phyloP scores from a whole-genome alignment of 495 filamentous ascomycete species.

The Hypoxylon lenormandii region DNA sequence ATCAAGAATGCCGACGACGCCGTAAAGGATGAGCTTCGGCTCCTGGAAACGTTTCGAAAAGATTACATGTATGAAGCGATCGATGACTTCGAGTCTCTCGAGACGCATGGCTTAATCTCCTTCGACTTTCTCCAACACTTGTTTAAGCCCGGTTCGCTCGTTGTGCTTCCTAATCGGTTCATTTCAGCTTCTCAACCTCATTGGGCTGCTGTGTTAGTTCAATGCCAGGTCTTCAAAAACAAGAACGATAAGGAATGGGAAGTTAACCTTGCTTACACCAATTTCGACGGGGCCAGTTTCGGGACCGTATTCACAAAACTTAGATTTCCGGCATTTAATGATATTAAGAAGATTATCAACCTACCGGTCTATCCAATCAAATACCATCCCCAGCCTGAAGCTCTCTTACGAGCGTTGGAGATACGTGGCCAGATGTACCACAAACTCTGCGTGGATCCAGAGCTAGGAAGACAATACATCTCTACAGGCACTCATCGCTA shows the following conservation, averaged over 20 bases:
- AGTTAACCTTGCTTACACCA: constrained; percentile 7
- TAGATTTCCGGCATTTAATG: background rate
- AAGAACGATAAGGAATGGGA: constrained; percentile 9
- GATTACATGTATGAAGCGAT: constrained; percentile 9
- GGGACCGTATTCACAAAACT: constrained; percentile 8
- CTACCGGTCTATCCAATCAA: constrained; percentile 7
- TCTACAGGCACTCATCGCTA: constrained; percentile 1
- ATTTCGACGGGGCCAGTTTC: constrained; percentile 10
- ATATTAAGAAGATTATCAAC: constrained; percentile 5
- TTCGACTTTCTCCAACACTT: constrained; percentile 6
- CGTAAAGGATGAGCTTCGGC: constrained; percentile 9
- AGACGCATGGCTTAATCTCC: constrained; percentile 1
- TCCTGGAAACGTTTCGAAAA: constrained; percentile 2
- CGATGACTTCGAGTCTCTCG: constrained; percentile 8
- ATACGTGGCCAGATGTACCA: background rate
- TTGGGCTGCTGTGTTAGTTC: constrained; percentile 8
- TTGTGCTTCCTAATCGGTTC: constrained; percentile 7
- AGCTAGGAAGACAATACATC: background rate
- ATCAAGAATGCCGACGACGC: constrained; percentile 3
- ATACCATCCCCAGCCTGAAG: background rate
- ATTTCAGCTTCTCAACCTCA: constrained; percentile 2
- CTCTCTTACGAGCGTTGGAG: background rate
- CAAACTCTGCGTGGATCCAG: constrained; percentile 1
- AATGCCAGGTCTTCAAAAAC: constrained; percentile 6
- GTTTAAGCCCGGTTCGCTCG: constrained; percentile 3